Evolutionary conservation across 2,329 filamentous ascomycete genomes (phyloP), one percentile per base, ranked within the genome.

Genomic region (Trichoderma oligosporum): DNA sequence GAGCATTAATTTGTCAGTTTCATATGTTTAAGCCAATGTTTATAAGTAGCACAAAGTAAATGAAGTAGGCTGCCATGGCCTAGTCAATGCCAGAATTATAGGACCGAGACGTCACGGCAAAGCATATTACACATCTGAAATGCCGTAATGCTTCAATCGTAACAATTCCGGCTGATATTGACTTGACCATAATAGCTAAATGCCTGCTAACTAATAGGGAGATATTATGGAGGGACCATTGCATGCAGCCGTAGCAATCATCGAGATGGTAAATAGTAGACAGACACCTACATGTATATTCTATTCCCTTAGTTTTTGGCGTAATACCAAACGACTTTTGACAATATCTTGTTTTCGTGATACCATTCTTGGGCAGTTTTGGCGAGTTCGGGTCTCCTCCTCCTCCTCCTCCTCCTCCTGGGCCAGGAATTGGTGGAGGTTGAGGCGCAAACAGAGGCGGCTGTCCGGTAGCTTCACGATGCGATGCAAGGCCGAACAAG

Each of bases 401-500:
- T n/a, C n/a, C n/a, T n/a, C n/a, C n/a, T n/a, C n/a, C n/a, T n/a
- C n/a, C n/a, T n/a, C n/a, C n/a, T n/a, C n/a, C n/a, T n/a, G n/a
- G n/a, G n/a, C n/a, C n/a, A n/a, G 52, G 52, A 11, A 46, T 55
- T 12, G 52, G 52, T 4, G 52, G 52, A 8, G 41, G 52, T 24
- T 55, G 29, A 16, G 71, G 68, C 29, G 67, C 67, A 65, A 80
- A 80, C 25, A 80, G 67, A n/a, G 76, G 75, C 31, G 68, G 59
- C 55, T 76, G 69, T 33, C 78, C 78, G 2, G 65, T 69, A 7
- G 76, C 70, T 29, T 68, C 63, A 38, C 76, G 73, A 44, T 73
- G 68, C n/a, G 70, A 69, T 59, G 82, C 74, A 33, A 82, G 65
- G 8, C 77, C 78, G 33, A 82, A 67, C 22, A 82, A 67, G 41